phyloP scores from a whole-genome alignment of 768 basidiomycete species.

The Filobasidium floriforme region DNA sequence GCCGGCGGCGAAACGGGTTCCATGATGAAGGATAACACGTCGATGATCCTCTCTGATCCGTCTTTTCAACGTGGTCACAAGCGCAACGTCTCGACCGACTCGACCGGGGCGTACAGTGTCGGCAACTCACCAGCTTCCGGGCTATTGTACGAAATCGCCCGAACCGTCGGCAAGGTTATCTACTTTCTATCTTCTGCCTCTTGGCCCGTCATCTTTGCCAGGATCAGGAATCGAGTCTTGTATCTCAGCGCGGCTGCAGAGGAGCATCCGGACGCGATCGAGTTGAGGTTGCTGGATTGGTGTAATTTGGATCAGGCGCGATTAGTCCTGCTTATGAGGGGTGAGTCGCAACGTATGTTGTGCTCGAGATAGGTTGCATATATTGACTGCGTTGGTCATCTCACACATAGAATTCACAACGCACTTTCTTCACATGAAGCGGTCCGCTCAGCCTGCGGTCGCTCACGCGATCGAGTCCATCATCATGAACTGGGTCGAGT shows the following conservation, averaged over 20 bases:
- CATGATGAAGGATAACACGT: not conserved
- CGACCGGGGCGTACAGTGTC: constrained; percentile 15
- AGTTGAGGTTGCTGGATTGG: constrained; percentile 70
- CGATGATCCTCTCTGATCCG: constrained; percentile 24
- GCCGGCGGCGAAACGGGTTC: constrained; percentile 20
- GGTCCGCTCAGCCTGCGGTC: constrained; percentile 63
- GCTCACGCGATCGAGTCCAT: constrained; percentile 66
- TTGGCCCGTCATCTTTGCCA: constrained; percentile 67
- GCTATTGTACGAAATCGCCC: constrained; percentile 28
- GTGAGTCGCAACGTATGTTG: constrained; percentile 44
- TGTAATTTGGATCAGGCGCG: constrained; percentile 64
- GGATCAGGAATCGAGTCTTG: constrained; percentile 64
- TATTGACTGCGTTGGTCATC: constrained; percentile 6
- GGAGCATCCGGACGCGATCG: constrained; percentile 60
- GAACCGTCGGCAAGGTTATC: constrained; percentile 55
- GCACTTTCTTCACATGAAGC: constrained; percentile 71
- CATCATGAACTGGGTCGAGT: constrained; percentile 84
- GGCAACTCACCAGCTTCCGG: not conserved
- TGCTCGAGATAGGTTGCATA: no score
- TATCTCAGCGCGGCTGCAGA: constrained; percentile 53
- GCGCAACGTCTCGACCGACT: constrained; percentile 16
- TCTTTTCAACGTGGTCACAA: constrained; percentile 19
- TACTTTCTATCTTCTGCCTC: constrained; percentile 82
- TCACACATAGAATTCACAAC: constrained; percentile 61
- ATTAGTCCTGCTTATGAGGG: constrained; percentile 64